Base-by-base conservation (phyloP, 192 early-diverging fungal species). In the Coemansia pectinata region DNA sequence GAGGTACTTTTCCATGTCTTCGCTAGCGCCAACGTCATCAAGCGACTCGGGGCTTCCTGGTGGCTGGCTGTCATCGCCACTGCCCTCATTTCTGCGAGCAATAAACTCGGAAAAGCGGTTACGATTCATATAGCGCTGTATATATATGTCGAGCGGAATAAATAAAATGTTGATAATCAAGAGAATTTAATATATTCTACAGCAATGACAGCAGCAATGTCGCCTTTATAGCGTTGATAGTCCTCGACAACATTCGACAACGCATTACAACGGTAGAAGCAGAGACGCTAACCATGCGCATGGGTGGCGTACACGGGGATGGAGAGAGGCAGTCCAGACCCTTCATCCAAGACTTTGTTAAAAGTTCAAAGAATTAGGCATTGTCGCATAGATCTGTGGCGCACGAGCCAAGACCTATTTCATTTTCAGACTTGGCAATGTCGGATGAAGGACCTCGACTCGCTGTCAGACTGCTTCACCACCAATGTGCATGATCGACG, bases 1-100 rank as follows among this genome's bases (percentile, higher is more conserved):
- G 17, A 82, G 42, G 34, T 82, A 82, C 29, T 82, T 82, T 66
- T 77, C 80, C 75, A 75, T 82, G 27, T 82, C 72, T 12, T 72
- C 55, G 38, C 62, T 67, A 23, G 60, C 42, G 45, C 62, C 57
- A 2, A 62, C 50, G 21, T 64, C 63, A 8, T 63, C 59, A 6
- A 73, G 12, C 23, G 74, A 80, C 40, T 53, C 25, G 14, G 44
- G 42, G 44, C 71, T 81, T 7, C 40, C 44, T 19, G 58, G 67
- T 11, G 79, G 72, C 33, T 25, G 42, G 31, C 73, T 66, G 31
- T 48, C 39, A 12, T 61, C 63, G 9, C 66, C 44, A 10, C 70
- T 53, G 27, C 62, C 62, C 36, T 66, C 62, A 5, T 67, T 55
- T n/a, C 69, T 36, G 57, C 55, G 65, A 14, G 72, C 72, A 34